Evolutionary conservation across 1,139 yeast species (phyloP).

Genomic region (Hyphopichia burtonii): DNA sequence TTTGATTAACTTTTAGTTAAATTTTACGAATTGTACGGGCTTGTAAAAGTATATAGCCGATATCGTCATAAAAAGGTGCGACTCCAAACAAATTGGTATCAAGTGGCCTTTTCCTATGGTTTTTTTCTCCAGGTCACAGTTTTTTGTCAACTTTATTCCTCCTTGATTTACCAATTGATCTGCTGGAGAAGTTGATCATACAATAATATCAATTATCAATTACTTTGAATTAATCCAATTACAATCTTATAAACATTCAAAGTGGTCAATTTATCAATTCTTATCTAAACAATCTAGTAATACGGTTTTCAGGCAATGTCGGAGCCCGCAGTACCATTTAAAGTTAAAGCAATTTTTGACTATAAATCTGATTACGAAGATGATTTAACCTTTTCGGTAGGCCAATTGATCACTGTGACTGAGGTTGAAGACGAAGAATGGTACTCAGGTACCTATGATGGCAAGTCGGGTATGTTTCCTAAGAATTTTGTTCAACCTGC

Average conservation of each 20-base stretch:
- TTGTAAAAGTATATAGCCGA: too few relatives aligned
- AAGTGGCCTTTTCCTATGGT: neutral
- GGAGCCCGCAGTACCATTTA: slow-evolving; percentile 49
- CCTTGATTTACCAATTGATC: neutral
- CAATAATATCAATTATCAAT: neutral
- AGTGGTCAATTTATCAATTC: too few relatives aligned
- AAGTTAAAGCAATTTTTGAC: slow-evolving; percentile 67
- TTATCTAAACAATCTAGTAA: too few relatives aligned
- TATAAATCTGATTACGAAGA: slow-evolving; percentile 81
- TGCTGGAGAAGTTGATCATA: neutral
- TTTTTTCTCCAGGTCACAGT: slow-evolving; percentile 1
- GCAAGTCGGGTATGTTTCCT: slow-evolving; percentile 80
- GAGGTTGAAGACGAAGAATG: slow-evolving; percentile 86
- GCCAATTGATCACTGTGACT: slow-evolving; percentile 70
- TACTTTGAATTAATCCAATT: too few relatives aligned
- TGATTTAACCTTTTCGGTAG: slow-evolving; percentile 70
- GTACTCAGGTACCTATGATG: slow-evolving; percentile 70
- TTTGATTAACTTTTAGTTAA: too few relatives aligned
- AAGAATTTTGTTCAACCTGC: slow-evolving; percentile 67
- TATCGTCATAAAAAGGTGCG: too few relatives aligned
- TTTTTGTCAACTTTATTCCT: neutral
- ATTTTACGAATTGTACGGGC: too few relatives aligned
- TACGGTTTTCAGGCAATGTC: slow-evolving; percentile 4
- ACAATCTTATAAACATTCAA: too few relatives aligned
- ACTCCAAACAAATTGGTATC: too few relatives aligned